Evolutionary conservation across 2,329 filamentous ascomycete species (phyloP), one percentile per base, ranked within the genome.

Genomic region (Pseudocercospora fuligena): DNA sequence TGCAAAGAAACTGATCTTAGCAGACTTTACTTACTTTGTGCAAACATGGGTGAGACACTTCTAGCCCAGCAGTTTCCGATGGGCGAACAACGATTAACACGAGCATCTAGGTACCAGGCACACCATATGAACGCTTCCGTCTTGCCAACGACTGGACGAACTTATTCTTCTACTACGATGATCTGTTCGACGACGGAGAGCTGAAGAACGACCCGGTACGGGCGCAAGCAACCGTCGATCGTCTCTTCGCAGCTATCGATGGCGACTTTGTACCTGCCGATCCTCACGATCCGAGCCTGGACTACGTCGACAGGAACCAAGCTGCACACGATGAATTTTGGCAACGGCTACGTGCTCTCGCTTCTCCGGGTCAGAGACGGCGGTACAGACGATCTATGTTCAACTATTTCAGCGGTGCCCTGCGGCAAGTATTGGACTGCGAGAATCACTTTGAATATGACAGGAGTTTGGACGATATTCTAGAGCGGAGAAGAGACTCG

Each of bases 141-240:
- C 25, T 63, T 14, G 47, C 33, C 31, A 46, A 40, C 46, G 61
- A 62, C 60, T 62, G 60, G 60, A 62, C 47, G 7, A 62, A 62
- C 47, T 31, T 51, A 9, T 40, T 54, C 27, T 62, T 62, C 60
- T 33, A 62, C 27, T 53, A 53, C 60, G 60, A 62, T 27, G 60
- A 62, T 23, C 27, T 53, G 14, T 62, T 62, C 60, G 60, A 62
- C 27, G 47, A 53, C 27, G 60, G 60, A 9, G n/a, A 25, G 9
- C 23, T 62, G 8, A 62, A 54, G 25, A 62, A 51, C 19, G 60
- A 62, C 19, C 60, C 60, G 7, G 23, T 60, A n/a, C 51, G 51
- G 16, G 51, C 51, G 14, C 51, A 56, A 56, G 51, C 51, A 2
- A 56, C 51, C 12, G 51, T 56, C 11, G 51, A 56, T 23, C 51